Percentiles rank a stretch among this genome's conserved stretches.
phyloP scores from a whole-genome alignment of 495 filamentous ascomycete species.

The Hyphodiscus hymeniophilus region DNA sequence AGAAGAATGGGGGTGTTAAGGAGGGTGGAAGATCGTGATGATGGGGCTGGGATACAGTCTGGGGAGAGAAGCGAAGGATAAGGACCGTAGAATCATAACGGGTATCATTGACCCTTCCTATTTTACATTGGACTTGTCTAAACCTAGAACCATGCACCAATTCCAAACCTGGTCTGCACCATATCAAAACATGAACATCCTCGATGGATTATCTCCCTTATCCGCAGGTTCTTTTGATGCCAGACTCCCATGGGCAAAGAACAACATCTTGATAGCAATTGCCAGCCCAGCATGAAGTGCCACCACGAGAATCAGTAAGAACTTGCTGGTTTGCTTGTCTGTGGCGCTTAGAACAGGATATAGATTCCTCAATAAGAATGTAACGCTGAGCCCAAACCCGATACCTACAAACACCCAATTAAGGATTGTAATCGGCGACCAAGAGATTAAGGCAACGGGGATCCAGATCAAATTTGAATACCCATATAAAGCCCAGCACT shows the following conservation, averaged over 20 bases:
- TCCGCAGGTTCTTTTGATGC: conserved; percentile 38
- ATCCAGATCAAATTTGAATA: conserved; percentile 97
- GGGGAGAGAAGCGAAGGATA: background rate
- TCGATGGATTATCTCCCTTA: conserved; percentile 18
- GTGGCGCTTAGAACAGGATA: conserved; percentile 91
- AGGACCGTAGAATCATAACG: background rate
- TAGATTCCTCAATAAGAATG: conserved; percentile 85
- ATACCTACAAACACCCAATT: conserved; percentile 92
- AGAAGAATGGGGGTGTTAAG: conserved; percentile 48
- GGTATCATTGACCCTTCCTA: background rate
- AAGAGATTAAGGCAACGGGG: conserved; percentile 83
- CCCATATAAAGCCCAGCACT: conserved; percentile 90
- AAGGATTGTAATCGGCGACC: conserved; percentile 72
- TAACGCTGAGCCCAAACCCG: conserved; percentile 77
- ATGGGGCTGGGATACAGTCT: background rate
- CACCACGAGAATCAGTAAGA: conserved; percentile 76
- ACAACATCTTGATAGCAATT: conserved; percentile 88
- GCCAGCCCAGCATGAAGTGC: conserved; percentile 78
- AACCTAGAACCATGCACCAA: background rate
- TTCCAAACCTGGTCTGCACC: background rate
- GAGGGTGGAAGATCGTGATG: conserved; percentile 7
- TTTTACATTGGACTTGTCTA: background rate
- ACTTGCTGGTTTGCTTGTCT: conserved; percentile 83
- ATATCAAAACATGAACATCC: conserved; percentile 12
- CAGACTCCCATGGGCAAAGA: conserved; percentile 81